Evolutionary conservation across 2,329 filamentous ascomycete species (phyloP).

Genomic region (Beauveria sp.): DNA sequence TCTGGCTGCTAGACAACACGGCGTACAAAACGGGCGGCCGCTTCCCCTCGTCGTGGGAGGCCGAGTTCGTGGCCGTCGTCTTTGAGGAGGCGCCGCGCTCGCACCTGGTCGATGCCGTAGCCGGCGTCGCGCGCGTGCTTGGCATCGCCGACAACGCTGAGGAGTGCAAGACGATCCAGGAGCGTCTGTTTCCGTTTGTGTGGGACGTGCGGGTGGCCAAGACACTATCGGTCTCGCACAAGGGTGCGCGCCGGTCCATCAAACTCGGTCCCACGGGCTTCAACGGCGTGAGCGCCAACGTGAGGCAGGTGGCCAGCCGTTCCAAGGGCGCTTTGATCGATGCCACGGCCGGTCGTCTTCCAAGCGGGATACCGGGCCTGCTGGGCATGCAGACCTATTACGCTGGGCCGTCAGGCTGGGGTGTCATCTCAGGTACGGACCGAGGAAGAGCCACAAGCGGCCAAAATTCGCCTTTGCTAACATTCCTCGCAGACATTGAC

Average conservation of each 20-base stretch:
- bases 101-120: conserved; percentile 59
- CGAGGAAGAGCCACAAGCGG: not conserved
- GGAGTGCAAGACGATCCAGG: conserved; percentile 51
- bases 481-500: conserved; percentile 60
- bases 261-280: conserved; percentile 62
- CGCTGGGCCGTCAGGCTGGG: conserved; percentile 73
- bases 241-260: conserved; percentile 29
- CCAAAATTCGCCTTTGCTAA: too few species aligned
- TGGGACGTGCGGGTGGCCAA: conserved; percentile 67
- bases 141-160: conserved; percentile 56
- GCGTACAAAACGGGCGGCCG: conserved; percentile 52
- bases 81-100: conserved; percentile 67
- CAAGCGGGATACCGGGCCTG: conserved; percentile 44
- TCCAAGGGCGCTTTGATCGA: conserved; percentile 39
- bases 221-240: conserved; percentile 57
- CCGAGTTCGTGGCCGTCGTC: conserved; percentile 75
- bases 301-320: conserved; percentile 42
- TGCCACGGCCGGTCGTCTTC: conserved; percentile 39
- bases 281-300: conserved; percentile 64
- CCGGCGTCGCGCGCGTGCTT: conserved; percentile 60
- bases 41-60: conserved; percentile 55
- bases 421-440: conserved; percentile 61
- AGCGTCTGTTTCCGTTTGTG: conserved; percentile 68
- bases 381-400: conserved; percentile 64
- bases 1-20: conserved; percentile 90